These are phyloP conservation scores for Dipodascopsis tothii DNA, from an alignment of 805 yeast genomes.

Conservation along the genomic window DNA sequence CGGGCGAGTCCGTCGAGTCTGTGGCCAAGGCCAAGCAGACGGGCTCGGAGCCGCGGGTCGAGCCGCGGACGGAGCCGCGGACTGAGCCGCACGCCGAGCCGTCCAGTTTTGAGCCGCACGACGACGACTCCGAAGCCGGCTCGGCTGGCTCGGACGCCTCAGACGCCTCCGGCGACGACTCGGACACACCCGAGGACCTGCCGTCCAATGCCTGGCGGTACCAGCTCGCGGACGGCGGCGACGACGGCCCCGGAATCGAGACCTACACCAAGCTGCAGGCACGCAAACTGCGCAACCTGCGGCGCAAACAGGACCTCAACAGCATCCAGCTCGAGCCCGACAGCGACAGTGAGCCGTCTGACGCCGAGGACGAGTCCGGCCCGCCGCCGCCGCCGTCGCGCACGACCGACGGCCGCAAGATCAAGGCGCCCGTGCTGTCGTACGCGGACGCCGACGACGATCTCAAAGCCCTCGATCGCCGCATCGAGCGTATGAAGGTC, in stretches of 20 bases:
- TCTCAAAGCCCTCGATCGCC: constrained; percentile 9
- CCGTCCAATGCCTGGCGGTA: constrained; percentile 23
- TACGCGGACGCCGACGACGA: constrained; percentile 13
- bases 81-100: no score
- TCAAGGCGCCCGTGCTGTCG: no score
- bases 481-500: constrained; percentile 12
- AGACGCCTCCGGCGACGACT: no score
- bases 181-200: no score
- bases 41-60: no score
- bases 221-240: constrained; percentile 8
- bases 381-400: background rate
- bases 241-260: background rate
- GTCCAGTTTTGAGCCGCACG: no score
- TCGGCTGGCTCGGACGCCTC: no score
- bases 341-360: background rate
- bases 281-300: background rate
- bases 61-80: no score
- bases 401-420: background rate
- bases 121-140: no score
- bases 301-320: background rate
- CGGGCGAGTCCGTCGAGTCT: no score
- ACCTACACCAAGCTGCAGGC: background rate
- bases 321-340: background rate
- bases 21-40: no score
- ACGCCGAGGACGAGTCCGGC: background rate